These are phyloP conservation scores for Schizosaccharomyces versatilis DNA, from an alignment of 1,139 yeast species.

Conservation along the genomic window DNA sequence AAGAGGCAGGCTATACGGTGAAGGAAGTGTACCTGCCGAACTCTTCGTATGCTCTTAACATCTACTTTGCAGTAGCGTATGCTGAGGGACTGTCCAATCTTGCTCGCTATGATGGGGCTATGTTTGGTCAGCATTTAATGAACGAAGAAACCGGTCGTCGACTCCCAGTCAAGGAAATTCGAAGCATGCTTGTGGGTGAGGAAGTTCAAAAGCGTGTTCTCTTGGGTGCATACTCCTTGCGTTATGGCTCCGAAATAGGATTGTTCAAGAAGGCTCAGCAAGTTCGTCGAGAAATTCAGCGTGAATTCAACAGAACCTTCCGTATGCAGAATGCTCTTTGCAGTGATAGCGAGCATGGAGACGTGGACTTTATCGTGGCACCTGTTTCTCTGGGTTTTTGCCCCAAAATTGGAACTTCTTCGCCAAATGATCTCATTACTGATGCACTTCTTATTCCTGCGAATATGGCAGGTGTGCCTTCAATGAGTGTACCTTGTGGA, in stretches of 20 bases:
- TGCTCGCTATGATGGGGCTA: conserved; percentile 69
- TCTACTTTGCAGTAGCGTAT: conserved; percentile 71
- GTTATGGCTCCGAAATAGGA: conserved; percentile 38
- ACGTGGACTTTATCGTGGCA: conserved; percentile 6
- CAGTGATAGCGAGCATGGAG: conserved; percentile 12
- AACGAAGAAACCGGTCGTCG: conserved; percentile 28
- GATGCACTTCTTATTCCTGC: conserved; percentile 81
- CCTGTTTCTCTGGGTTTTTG: background rate
- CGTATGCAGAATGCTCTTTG: conserved; percentile 27
- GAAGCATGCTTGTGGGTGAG: conserved; percentile 45
- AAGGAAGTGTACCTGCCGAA: conserved; percentile 48
- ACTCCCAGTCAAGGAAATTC: conserved; percentile 34
- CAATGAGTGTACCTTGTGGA: conserved; percentile 47
- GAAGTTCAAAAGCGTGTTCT: conserved; percentile 70
- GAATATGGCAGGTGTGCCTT: conserved; percentile 77
- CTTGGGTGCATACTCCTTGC: conserved; percentile 67
- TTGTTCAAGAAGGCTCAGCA: conserved; percentile 60
- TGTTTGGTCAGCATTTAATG: conserved; percentile 24
- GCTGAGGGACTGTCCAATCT: conserved; percentile 89
- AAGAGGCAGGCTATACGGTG: conserved; percentile 32
- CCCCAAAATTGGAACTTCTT: conserved; percentile 14
- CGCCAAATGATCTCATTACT: conserved; percentile 47
- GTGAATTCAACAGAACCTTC: conserved; percentile 48
- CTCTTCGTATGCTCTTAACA: conserved; percentile 44
- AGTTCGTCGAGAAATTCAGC: conserved; percentile 35